Conservation (phyloP, 2,329 filamentous ascomycete genomes). For the Hansfordia pulvinata region DNA sequence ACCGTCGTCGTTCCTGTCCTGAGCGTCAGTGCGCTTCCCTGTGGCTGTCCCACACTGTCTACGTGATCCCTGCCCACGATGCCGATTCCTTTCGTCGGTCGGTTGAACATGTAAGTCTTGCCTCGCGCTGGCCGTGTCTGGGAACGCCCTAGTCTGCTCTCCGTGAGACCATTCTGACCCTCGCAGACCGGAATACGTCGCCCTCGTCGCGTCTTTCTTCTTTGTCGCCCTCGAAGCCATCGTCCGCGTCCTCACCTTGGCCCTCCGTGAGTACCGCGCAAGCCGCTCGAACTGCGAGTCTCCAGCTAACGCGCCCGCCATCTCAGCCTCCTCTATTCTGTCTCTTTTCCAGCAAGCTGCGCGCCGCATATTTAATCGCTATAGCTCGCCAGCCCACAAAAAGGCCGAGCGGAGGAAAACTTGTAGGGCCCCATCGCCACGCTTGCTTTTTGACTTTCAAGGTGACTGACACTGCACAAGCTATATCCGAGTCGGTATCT, state of each 20-base stretch:
- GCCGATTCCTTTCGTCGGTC: constrained; percentile 38
- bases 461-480: constrained; percentile 42
- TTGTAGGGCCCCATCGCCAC: constrained; percentile 37
- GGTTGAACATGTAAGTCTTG: constrained; percentile 33
- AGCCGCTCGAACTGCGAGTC: constrained; percentile 1
- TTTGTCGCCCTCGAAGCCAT: constrained; percentile 73
- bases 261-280: constrained; percentile 51
- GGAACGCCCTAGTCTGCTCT: too few species aligned
- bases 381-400: constrained; percentile 57
- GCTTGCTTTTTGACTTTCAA: too few species aligned
- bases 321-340: constrained; percentile 34
- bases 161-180: too few species aligned
- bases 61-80: too few species aligned
- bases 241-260: constrained; percentile 75
- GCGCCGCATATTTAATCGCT: constrained; percentile 66
- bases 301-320: constrained; percentile 6
- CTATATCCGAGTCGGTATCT: constrained; percentile 62
- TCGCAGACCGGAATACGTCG: constrained; percentile 68
- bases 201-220: constrained; percentile 69
- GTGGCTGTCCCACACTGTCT: too few species aligned
- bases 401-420: constrained; percentile 56
- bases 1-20: too few species aligned
- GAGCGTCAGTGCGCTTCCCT: too few species aligned
- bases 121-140: too few species aligned
- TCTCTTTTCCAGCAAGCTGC: constrained; percentile 72